Evolutionary conservation across 371 early-diverging fungal species (phyloP).

Genomic region (Mucor circinelloides): DNA sequence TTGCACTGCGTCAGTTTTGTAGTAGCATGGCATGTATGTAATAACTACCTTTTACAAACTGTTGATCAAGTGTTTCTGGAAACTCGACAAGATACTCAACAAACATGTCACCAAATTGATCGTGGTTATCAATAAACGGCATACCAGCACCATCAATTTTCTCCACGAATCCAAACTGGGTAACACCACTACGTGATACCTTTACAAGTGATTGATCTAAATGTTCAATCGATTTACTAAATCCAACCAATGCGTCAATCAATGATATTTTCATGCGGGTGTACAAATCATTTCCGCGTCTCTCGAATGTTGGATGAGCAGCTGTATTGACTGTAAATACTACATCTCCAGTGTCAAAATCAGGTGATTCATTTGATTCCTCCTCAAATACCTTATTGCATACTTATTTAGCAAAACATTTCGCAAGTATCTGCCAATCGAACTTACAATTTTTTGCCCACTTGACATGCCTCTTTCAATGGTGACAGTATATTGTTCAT

Average conservation of each 20-base stretch:
- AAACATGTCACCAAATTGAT: slow-evolving; percentile 82
- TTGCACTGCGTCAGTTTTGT: neutral
- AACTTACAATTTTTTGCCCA: slow-evolving; percentile 63
- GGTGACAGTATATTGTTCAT: slow-evolving; percentile 77
- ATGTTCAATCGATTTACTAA: slow-evolving; percentile 77
- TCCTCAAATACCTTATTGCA: slow-evolving; percentile 66
- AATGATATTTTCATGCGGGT: slow-evolving; percentile 82
- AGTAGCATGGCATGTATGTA: neutral
- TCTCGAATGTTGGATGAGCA: slow-evolving; percentile 79
- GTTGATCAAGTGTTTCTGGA: slow-evolving; percentile 62
- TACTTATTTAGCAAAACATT: neutral
- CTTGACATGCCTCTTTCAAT: slow-evolving; percentile 89
- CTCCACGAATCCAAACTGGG: slow-evolving; percentile 76
- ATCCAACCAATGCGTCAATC: slow-evolving; percentile 88
- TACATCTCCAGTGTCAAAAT: slow-evolving; percentile 85
- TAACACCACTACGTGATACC: slow-evolving; percentile 64
- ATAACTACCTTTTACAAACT: slow-evolving; percentile 38
- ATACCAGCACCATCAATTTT: slow-evolving; percentile 81
- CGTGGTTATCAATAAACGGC: slow-evolving; percentile 66
- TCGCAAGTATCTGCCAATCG: neutral
- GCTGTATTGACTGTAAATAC: slow-evolving; percentile 81
- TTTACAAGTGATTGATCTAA: slow-evolving; percentile 77
- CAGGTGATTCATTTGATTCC: slow-evolving; percentile 93
- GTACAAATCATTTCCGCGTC: slow-evolving; percentile 84
- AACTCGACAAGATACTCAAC: slow-evolving; percentile 88